Percentiles rank a stretch among this genome's conserved stretches.
Evolutionary conservation across 2,329 filamentous ascomycete genomes (phyloP).

Genomic region (Paraphaeosphaeria sporulosa): DNA sequence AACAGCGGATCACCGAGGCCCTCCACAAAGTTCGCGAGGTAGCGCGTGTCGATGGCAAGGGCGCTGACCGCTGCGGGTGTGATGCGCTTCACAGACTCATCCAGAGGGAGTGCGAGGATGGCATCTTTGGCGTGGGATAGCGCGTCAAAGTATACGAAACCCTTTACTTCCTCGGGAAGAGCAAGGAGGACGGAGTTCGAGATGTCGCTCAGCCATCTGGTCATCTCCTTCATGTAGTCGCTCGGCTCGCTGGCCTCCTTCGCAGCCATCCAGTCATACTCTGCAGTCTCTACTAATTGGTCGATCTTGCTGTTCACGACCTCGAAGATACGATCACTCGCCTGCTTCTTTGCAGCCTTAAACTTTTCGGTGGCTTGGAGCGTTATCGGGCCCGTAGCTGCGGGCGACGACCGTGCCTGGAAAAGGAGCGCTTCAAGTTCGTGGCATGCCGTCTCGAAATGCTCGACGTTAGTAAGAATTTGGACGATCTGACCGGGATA

Average conservation of each 20-base stretch:
- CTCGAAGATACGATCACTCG: slow-evolving; percentile 97
- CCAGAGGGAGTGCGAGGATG: slow-evolving; percentile 81
- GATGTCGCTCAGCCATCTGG: slow-evolving; percentile 90
- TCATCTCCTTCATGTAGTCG: slow-evolving; percentile 95
- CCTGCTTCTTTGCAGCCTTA: slow-evolving; percentile 88
- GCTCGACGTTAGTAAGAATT: slow-evolving; percentile 95
- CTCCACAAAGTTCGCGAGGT: slow-evolving; percentile 85
- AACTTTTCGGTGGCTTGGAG: slow-evolving; percentile 88
- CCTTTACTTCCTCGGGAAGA: slow-evolving; percentile 94
- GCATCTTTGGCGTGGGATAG: slow-evolving; percentile 87
- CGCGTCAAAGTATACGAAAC: slow-evolving; percentile 97
- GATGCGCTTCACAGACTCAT: slow-evolving; percentile 81
- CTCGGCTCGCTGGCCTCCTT: slow-evolving; percentile 75
- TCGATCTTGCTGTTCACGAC: slow-evolving; percentile 99
- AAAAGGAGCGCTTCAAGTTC: slow-evolving; percentile 89
- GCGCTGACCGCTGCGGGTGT: slow-evolving; percentile 85
- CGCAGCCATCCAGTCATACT: slow-evolving; percentile 85
- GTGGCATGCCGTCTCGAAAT: slow-evolving; percentile 92
- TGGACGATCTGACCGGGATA: slow-evolving; percentile 98
- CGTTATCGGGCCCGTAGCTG: slow-evolving; percentile 79
- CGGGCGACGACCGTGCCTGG: slow-evolving; percentile 81
- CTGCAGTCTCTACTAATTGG: slow-evolving; percentile 93
- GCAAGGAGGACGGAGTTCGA: slow-evolving; percentile 95
- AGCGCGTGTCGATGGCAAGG: slow-evolving; percentile 82
- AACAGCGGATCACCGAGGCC: slow-evolving; percentile 88